These are phyloP conservation scores for Closterium sp. DNA, from an alignment of 139 green algal species.

Conservation along the genomic window DNA sequence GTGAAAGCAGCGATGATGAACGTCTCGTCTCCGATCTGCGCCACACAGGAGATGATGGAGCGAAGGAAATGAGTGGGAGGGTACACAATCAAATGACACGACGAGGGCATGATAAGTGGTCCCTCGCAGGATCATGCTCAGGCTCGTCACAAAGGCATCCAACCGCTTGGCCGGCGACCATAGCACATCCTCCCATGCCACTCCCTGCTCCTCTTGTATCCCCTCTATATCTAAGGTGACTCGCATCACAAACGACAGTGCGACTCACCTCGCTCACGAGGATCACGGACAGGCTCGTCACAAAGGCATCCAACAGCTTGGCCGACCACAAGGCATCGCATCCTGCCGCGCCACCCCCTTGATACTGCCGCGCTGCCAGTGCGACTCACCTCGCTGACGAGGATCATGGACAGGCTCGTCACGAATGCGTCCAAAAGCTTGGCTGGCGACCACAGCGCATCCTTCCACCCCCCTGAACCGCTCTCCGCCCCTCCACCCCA, in stretches of 20 bases:
- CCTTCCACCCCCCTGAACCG: background rate
- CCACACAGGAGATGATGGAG: too few species aligned
- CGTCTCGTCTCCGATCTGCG: too few species aligned
- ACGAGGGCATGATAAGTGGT: background rate
- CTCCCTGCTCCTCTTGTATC: too few species aligned
- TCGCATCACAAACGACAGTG: too few species aligned
- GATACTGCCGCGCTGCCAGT: too few species aligned
- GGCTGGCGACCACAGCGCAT: background rate
- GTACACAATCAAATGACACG: background rate
- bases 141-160: slow-evolving; percentile 31
- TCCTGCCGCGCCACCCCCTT: too few species aligned
- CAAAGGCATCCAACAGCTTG: too few species aligned
- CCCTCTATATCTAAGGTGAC: background rate
- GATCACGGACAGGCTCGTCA: too few species aligned
- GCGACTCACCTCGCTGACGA: slow-evolving; percentile 23
- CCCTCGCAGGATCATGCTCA: slow-evolving; percentile 46
- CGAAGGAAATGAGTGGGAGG: too few species aligned
- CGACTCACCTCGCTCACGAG: background rate
- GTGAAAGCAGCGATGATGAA: too few species aligned
- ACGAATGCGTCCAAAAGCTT: slow-evolving; percentile 25
- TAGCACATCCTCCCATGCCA: too few species aligned
- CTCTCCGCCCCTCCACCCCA: background rate
- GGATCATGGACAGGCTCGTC: slow-evolving; percentile 47
- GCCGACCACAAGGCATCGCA: too few species aligned
- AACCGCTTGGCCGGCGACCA: background rate